Percentiles rank a stretch among this genome's conserved stretches.
Conservation (phyloP, 2,329 filamentous ascomycete genomes). For the Colletotrichum higginsianum region DNA sequence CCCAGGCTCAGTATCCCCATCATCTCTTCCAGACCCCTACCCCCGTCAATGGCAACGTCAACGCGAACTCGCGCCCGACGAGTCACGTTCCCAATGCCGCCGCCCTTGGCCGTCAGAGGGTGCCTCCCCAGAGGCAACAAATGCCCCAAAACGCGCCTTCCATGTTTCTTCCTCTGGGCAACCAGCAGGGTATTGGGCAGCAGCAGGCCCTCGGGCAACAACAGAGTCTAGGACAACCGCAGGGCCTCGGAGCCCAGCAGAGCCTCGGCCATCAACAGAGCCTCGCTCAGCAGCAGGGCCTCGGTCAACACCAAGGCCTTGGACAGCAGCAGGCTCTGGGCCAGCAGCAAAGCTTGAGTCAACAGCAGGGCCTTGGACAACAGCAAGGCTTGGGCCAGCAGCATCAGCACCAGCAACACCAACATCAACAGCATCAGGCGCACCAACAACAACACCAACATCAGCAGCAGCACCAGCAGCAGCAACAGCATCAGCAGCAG, state of each 20-base stretch:
- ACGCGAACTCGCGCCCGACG: constrained; percentile 62
- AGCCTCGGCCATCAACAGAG: constrained; percentile 38
- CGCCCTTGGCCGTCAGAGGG: constrained; percentile 61
- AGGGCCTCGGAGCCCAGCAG: constrained; percentile 39
- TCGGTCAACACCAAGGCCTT: constrained; percentile 34
- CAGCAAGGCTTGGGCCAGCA: constrained; percentile 37
- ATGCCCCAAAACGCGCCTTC: constrained; percentile 58
- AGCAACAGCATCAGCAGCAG: constrained; percentile 50
- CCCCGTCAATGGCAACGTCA: constrained; percentile 64
- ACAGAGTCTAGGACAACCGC: constrained; percentile 38
- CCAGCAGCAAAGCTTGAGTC: constrained; percentile 24
- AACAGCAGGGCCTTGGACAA: constrained; percentile 34
- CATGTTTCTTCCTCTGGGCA: constrained; percentile 53
- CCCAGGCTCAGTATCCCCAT: constrained; percentile 64
- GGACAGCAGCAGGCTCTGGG: constrained; percentile 33
- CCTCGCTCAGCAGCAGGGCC: constrained; percentile 33
- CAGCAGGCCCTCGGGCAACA: constrained; percentile 41
- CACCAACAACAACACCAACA: constrained; percentile 50
- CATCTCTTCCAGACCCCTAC: constrained; percentile 67
- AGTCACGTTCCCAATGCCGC: constrained; percentile 65
- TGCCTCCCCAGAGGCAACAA: constrained; percentile 61
- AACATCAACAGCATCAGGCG: constrained; percentile 49
- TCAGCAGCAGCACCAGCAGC: constrained; percentile 51
- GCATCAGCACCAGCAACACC: constrained; percentile 34
- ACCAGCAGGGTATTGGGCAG: constrained; percentile 36